Base-by-base conservation (phyloP, 2,329 filamentous ascomycete species). In the Dactylonectria estremocensis region DNA sequence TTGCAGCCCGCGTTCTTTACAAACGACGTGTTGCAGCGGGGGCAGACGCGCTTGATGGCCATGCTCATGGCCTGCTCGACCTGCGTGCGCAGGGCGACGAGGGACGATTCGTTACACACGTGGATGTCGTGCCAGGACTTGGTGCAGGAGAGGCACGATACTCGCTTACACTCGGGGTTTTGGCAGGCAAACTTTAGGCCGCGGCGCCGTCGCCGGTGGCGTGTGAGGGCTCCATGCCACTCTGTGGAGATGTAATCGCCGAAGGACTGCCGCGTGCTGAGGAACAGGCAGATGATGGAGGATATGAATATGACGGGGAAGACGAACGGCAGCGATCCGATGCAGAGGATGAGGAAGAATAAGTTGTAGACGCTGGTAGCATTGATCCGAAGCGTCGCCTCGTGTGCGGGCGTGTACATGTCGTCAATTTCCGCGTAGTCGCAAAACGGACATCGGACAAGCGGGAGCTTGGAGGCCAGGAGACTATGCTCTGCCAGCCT, bases 1-100 rank as follows among this genome's bases (percentile, higher is more conserved):
- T 99, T 99, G 87, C 96, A 99, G 76, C 96, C 96, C 28, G 92
- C 91, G 7, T 91, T 92, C 80, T 98, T 98, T 82, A 99, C 93
- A 79, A 98, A 98, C 16, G 92, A 93, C 10, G 95, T 93, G 73
- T 93, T 92, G 84, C 96, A 99, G 54, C 92, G 90, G 9, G 96
- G 96, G 79, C 96, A 99, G 10, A 96, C 95, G 57, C 96, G 93
- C 83, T 98, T 99, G 79, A 98, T 91, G 24, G 95, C 95, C 78
- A 95, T 91, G 69, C 95, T 97, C 85, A 97, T 96, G 62, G 95
- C 95, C 73, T 95, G 92, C 82, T 98, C 96, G 71, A 98, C 92
- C 72, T 95, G 93, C 1, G 94, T 95, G 60, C 95, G 93, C 31
- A 98, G 88, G 6, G 95, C 93, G 14, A 94, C 89, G 57, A 92